Conservation (phyloP, 257 asterid genomes). For the Petrea volubilis region DNA sequence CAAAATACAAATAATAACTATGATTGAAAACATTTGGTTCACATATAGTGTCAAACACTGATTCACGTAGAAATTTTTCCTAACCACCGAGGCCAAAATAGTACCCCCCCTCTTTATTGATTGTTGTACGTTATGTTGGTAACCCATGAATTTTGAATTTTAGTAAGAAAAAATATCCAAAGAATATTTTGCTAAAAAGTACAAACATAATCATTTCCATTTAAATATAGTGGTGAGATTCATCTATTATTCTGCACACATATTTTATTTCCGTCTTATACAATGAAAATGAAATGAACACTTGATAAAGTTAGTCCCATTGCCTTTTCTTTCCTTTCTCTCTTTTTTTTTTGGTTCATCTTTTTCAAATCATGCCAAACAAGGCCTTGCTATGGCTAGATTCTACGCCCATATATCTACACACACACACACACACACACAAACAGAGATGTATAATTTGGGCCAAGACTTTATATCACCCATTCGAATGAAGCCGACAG, state of each 20-base stretch:
- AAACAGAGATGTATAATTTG: too few species aligned
- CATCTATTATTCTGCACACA: neutral
- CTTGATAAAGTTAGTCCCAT: too few species aligned
- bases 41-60: too few species aligned
- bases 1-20: too few species aligned
- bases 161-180: neutral
- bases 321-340: neutral
- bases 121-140: too few species aligned
- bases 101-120: too few species aligned
- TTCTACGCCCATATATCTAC: too few species aligned
- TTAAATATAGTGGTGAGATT: neutral
- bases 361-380: neutral
- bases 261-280: neutral
- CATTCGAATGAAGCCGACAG: neutral
- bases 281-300: too few species aligned
- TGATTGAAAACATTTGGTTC: too few species aligned
- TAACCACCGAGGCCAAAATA: too few species aligned
- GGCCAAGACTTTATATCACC: neutral
- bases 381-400: neutral
- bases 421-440: too few species aligned
- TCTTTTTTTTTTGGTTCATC: neutral
- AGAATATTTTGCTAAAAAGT: neutral
- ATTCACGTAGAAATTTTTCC: too few species aligned
- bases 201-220: neutral
- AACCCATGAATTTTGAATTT: neutral